Conservation (phyloP, 208 protist species). For the Leishmania mexicana region DNA sequence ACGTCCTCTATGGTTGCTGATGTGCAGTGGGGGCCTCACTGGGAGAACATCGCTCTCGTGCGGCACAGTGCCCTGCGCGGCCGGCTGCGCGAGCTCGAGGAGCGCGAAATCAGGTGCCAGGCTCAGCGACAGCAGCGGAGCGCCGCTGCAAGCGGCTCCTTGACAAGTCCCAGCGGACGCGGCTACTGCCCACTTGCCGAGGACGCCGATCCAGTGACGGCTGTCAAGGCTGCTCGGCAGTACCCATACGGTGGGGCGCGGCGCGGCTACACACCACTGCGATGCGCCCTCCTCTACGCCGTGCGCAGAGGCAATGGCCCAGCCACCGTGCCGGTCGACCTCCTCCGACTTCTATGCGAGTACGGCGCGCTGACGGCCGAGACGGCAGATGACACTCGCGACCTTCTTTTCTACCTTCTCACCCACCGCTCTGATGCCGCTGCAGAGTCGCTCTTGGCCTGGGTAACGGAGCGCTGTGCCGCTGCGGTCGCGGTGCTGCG, state of each 20-base stretch:
- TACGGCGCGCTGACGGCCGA: slow-evolving; percentile 42
- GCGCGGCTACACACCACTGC: slow-evolving; percentile 55
- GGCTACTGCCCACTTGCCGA: slow-evolving; percentile 10
- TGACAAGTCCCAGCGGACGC: not conserved
- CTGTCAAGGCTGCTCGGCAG: slow-evolving; percentile 14
- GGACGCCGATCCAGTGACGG: slow-evolving; percentile 20
- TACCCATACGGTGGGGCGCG: slow-evolving; percentile 38
- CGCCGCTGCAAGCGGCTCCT: not conserved
- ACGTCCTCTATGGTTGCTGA: not conserved
- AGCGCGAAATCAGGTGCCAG: slow-evolving; percentile 22
- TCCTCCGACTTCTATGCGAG: slow-evolving; percentile 48
- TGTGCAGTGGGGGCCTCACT: slow-evolving; percentile 28
- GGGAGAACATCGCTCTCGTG: slow-evolving; percentile 37
- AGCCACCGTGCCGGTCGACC: slow-evolving; percentile 9
- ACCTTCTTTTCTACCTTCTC: slow-evolving; percentile 55
- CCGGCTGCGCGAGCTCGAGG: slow-evolving; percentile 21
- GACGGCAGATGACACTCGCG: slow-evolving; percentile 35
- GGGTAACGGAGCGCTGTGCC: slow-evolving; percentile 22
- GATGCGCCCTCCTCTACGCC: slow-evolving; percentile 31
- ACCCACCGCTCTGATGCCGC: slow-evolving; percentile 37
- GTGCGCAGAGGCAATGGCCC: slow-evolving; percentile 2
- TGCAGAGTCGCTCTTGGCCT: slow-evolving; percentile 36
- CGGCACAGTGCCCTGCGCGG: slow-evolving; percentile 15
- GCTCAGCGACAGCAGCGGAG: slow-evolving; percentile 9
- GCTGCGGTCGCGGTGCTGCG: slow-evolving; percentile 29